phyloP scores from a whole-genome alignment of 768 basidiomycete genomes.

The Tricholoma matsutake region DNA sequence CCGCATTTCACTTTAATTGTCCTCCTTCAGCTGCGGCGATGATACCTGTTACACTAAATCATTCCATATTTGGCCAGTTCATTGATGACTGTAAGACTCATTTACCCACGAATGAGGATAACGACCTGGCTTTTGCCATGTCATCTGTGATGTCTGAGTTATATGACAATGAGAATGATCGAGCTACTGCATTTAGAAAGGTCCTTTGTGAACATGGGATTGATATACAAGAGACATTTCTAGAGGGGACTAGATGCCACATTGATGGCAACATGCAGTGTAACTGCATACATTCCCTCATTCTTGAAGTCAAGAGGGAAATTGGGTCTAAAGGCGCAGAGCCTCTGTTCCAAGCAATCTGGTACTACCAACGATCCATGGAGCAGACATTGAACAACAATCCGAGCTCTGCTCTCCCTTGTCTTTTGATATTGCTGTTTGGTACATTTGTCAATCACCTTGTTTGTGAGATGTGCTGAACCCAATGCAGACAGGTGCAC shows the following conservation, averaged over 20 bases:
- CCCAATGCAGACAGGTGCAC: constrained; percentile 18
- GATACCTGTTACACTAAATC: constrained; percentile 5
- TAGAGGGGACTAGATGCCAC: not conserved
- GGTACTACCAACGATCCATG: constrained; percentile 21
- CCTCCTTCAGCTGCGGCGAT: not conserved
- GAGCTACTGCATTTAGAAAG: constrained; percentile 1
- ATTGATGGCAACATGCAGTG: constrained; percentile 15
- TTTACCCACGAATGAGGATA: constrained; percentile 17
- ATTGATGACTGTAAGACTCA: constrained; percentile 21
- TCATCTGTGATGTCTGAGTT: constrained; percentile 17
- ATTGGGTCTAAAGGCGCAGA: constrained; percentile 15
- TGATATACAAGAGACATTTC: not conserved
- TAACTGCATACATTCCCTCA: constrained; percentile 11
- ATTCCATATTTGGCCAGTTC: constrained; percentile 26
- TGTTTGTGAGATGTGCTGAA: constrained; percentile 1
- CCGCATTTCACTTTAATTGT: not conserved
- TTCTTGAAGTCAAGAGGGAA: constrained; percentile 22
- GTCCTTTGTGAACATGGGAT: constrained; percentile 1
- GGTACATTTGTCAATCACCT: constrained; percentile 16
- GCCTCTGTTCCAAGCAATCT: constrained; percentile 21
- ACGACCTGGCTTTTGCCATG: constrained; percentile 14
- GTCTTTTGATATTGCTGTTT: constrained; percentile 19
- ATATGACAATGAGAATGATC: constrained; percentile 13
- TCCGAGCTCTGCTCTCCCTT: constrained; percentile 21
- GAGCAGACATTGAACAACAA: constrained; percentile 2